phyloP scores from a whole-genome alignment of 202 grass and related monocot species.

The Setaria italica region DNA sequence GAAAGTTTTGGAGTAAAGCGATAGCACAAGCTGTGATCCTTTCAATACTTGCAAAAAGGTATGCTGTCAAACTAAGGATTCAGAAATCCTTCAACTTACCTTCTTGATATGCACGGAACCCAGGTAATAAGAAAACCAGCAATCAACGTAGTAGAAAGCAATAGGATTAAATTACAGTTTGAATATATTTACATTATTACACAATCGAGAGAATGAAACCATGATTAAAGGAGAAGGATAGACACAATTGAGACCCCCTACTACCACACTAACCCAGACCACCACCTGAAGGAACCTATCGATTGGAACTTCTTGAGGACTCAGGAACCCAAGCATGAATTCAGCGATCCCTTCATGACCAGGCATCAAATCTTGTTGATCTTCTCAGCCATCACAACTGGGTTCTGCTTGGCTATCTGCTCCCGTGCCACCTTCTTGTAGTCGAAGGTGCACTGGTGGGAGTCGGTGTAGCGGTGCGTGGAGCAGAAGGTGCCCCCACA shows the following conservation, averaged over 20 bases:
- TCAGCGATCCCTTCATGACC: background rate
- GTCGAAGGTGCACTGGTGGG: constrained; percentile 76
- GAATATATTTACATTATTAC: constrained; percentile 71
- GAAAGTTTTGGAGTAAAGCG: background rate
- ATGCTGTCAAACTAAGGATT: background rate
- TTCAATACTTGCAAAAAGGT: background rate
- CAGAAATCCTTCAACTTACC: background rate
- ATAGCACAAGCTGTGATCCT: background rate
- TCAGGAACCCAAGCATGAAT: constrained; percentile 2
- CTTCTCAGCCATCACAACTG: constrained; percentile 76
- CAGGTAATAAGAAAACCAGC: background rate
- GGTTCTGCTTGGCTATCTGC: constrained; percentile 78
- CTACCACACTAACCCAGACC: constrained; percentile 43
- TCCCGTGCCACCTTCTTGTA: constrained; percentile 68
- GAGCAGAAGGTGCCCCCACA: constrained; percentile 77
- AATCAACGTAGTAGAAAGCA: background rate
- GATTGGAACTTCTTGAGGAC: constrained; percentile 32
- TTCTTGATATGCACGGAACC: background rate
- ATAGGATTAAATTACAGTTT: constrained; percentile 45
- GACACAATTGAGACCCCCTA: constrained; percentile 48
- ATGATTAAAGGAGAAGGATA: constrained; percentile 48
- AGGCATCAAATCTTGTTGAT: constrained; percentile 75
- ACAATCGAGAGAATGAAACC: constrained; percentile 58
- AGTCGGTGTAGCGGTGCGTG: constrained; percentile 66
- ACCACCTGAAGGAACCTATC: constrained; percentile 48